Evolutionary conservation across 192 early-diverging fungal genomes (phyloP), one percentile per base, ranked within the genome.

Genomic region (Chytriomyces confervae): DNA sequence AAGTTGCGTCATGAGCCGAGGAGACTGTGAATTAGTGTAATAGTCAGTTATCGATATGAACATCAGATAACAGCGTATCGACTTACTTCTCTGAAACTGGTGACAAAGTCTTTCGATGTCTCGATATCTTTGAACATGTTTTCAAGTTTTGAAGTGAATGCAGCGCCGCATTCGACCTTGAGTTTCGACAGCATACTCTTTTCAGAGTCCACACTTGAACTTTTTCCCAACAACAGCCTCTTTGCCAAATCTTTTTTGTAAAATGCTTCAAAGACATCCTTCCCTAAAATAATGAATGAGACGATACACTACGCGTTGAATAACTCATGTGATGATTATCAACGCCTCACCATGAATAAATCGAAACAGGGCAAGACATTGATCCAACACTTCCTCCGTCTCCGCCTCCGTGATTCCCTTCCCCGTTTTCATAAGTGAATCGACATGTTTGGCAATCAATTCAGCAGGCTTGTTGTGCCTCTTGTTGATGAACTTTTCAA

Each of bases 81-180:
- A 36, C 29, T 53, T 50, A 83, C 84, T 71, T 85, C 72, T 11
- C 67, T 66, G 78, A 88, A 86, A 44, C 87, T 84, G 18, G 70
- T 66, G 77, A 90, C 86, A 65, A 97, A 76, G 66, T 97, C 94
- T n/a, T 85, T 84, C 0, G 98, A 97, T 0, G 91, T 77, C 24
- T 92, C 93, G 77, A 99, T 94, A 79, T 99, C 98, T 68, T 93
- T 94, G 80, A 98, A 93, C 97, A 99, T 99, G 10, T 91, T 93
- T 74, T 99, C 98, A 11, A 98, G 85, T 36, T 95, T 92, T 43
- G 91, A 93, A 36, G 98, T 99, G 81, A 95, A 98, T 13, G 90
- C 93, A 5, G 91, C 83, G 2, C 98, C 97, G 79, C 96, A 98
- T 84, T 99, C 98, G 75, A 78, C 80, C 87, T 78, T 95, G 50